Evolutionary conservation across 164 flowering plant species (phyloP).

Genomic region (Houttuynia cordata): DNA sequence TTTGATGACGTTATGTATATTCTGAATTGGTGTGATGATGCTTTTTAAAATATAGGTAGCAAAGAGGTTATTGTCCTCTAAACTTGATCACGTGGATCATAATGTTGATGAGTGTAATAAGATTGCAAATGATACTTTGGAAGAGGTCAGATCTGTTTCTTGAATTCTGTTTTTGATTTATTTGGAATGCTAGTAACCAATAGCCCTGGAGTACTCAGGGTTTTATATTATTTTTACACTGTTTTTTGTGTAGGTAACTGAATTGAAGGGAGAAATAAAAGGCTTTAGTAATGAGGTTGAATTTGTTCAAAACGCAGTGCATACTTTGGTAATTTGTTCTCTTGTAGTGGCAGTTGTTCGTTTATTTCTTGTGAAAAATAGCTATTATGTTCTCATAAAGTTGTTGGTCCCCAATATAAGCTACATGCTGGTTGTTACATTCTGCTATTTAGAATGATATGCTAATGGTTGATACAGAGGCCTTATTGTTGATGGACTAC

Average conservation of each 20-base stretch:
- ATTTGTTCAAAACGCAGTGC: constrained; percentile 39
- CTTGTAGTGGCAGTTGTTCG: background rate
- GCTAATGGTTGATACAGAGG: too few relatives aligned
- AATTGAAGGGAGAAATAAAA: constrained; percentile 27
- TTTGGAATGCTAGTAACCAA: constrained; percentile 1
- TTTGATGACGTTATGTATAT: too few relatives aligned
- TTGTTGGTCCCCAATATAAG: too few relatives aligned
- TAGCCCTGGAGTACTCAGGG: background rate
- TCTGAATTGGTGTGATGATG: background rate
- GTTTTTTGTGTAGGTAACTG: constrained; percentile 26
- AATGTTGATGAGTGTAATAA: constrained; percentile 38
- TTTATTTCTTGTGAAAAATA: too few relatives aligned
- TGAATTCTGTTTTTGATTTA: constrained; percentile 8
- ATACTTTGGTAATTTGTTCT: constrained; percentile 33
- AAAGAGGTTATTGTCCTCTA: constrained; percentile 43
- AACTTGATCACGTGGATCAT: constrained; percentile 39
- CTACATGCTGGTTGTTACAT: too few relatives aligned
- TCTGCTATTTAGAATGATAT: too few relatives aligned
- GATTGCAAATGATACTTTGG: constrained; percentile 34
- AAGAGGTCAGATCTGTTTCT: constrained; percentile 31
- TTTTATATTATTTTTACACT: too few relatives aligned
- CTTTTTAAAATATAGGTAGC: constrained; percentile 31
- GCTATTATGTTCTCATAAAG: too few relatives aligned
- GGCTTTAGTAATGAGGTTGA: constrained; percentile 27
- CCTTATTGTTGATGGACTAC: too few relatives aligned